Conservation (phyloP, 345 rosid species). For the Salix suchowensis region DNA sequence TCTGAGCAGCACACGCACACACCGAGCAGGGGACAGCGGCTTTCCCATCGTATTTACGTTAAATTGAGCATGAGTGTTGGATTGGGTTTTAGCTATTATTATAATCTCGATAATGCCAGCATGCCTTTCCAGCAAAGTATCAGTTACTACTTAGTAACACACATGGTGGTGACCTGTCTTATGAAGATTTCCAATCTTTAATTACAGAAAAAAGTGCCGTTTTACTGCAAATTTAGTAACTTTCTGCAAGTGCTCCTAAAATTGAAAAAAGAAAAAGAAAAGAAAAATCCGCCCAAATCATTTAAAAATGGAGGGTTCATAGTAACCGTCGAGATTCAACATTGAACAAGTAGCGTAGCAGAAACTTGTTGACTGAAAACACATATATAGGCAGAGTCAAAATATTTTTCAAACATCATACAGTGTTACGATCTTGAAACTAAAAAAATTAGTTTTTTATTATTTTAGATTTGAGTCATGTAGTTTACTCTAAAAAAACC, state of each 20-base stretch:
- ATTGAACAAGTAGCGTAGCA: not conserved
- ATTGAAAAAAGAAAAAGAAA: not conserved
- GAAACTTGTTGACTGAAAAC: not conserved
- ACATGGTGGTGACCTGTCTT: not conserved
- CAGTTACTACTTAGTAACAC: not conserved
- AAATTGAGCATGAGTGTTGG: not conserved
- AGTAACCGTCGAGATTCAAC: not conserved
- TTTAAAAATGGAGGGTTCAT: conserved; percentile 7
- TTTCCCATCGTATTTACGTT: not conserved
- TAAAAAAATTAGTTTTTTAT: too few species aligned
- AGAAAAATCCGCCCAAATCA: conserved; percentile 5
- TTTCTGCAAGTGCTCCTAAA: not conserved
- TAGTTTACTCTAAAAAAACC: not conserved
- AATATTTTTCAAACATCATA: not conserved
- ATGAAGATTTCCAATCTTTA: not conserved
- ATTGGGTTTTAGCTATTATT: not conserved
- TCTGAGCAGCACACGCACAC: not conserved
- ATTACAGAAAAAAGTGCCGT: not conserved
- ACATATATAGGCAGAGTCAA: not conserved
- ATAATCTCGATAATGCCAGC: not conserved
- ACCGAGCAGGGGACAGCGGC: not conserved
- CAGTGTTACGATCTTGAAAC: too few species aligned
- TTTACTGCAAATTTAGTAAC: not conserved
- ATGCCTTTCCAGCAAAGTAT: not conserved
- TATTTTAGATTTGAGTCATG: too few species aligned